A percentile compares a stretch with the other conserved stretches of the same genome.
phyloP scores from a whole-genome alignment of 1,139 yeast species.

The Kurtzmaniella natalensis region DNA sequence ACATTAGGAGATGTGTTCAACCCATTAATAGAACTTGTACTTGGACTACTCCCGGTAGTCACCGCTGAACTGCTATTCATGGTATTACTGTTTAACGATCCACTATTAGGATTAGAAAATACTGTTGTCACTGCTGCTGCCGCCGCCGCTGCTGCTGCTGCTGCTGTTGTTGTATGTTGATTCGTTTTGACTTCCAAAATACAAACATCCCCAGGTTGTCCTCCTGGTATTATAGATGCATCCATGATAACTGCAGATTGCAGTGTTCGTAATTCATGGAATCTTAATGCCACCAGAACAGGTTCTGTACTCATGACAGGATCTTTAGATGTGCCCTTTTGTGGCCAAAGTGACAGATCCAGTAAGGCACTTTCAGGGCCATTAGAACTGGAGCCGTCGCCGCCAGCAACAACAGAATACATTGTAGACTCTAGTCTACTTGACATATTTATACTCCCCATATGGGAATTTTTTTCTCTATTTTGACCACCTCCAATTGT shows the following conservation, averaged over 20 bases:
- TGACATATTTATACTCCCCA: too few species aligned
- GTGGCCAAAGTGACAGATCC: not conserved
- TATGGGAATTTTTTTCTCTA: too few species aligned
- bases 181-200: slow-evolving; percentile 47
- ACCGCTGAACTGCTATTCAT: not conserved
- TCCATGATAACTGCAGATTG: slow-evolving; percentile 62
- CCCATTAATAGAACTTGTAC: not conserved
- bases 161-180: too few species aligned
- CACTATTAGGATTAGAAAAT: not conserved
- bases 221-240: slow-evolving; percentile 50
- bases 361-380: not conserved
- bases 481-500: too few species aligned
- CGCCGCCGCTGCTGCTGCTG: slow-evolving; percentile 1
- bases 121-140: slow-evolving; percentile 4
- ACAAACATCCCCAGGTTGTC: slow-evolving; percentile 69
- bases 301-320: slow-evolving; percentile 18
- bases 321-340: slow-evolving; percentile 5
- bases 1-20: too few species aligned
- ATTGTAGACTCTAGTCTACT: too few species aligned
- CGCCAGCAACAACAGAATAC: not conserved
- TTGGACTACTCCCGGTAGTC: not conserved
- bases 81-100: not conserved
- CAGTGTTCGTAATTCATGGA: slow-evolving; percentile 66
- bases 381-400: not conserved
- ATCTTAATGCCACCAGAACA: slow-evolving; percentile 55